Conservation (phyloP, 495 filamentous ascomycete genomes). For the Schizothecium vesticola region DNA sequence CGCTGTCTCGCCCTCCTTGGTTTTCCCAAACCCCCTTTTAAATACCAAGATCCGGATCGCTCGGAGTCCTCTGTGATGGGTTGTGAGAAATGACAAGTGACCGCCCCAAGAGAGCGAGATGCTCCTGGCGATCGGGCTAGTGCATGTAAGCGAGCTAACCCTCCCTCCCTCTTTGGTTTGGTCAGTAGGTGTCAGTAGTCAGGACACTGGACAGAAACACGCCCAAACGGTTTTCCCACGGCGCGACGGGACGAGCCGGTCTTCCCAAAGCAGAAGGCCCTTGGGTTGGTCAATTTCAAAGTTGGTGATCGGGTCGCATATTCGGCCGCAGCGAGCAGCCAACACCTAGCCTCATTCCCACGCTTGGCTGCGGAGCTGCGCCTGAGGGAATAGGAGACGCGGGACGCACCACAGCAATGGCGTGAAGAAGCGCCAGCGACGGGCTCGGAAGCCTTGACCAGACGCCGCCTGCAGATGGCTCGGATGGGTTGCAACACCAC, state of each 20-base stretch:
- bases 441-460: slow-evolving; percentile 4
- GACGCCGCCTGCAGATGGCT: slow-evolving; percentile 5
- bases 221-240: neutral
- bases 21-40: neutral
- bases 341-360: slow-evolving; percentile 13
- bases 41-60: neutral
- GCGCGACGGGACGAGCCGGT: slow-evolving; percentile 9
- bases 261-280: neutral
- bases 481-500: slow-evolving; percentile 20
- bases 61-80: neutral
- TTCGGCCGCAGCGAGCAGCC: slow-evolving; percentile 24
- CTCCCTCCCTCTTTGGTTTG: neutral
- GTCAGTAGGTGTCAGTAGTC: neutral
- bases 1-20: neutral
- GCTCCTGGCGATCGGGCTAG: neutral
- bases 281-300: slow-evolving; percentile 5
- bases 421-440: neutral
- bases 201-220: neutral
- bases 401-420: slow-evolving; percentile 5
- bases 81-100: neutral
- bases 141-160: neutral
- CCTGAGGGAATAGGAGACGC: neutral
- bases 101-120: neutral
- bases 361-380: neutral
- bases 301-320: slow-evolving; percentile 22